Percentiles rank a stretch among this genome's conserved stretches.
phyloP scores from a whole-genome alignment of 106 monocot species.

The Dendrobium officinale region DNA sequence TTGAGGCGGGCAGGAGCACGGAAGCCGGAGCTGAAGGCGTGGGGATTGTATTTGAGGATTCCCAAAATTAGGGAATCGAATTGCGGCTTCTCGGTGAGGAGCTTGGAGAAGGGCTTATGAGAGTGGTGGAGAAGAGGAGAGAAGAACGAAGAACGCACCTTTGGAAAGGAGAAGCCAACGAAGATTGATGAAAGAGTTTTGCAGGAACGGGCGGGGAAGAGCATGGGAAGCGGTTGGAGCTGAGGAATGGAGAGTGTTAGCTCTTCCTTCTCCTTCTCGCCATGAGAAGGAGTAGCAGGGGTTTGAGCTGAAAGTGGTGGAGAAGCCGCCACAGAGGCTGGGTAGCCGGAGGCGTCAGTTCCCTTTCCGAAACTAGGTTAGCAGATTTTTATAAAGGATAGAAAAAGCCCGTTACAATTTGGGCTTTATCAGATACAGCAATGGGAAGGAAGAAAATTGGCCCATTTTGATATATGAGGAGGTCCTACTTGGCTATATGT shows the following conservation, averaged over 20 bases:
- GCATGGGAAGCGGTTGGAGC: conserved; percentile 15
- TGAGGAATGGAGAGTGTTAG: neutral
- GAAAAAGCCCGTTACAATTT: neutral
- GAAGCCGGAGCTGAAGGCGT: conserved; percentile 15
- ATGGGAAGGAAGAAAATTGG: no score
- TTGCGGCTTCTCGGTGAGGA: conserved; percentile 9
- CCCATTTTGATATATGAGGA: no score
- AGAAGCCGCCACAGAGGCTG: neutral
- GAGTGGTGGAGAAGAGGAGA: neutral
- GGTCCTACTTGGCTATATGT: no score
- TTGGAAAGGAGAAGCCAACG: neutral
- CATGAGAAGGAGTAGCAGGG: neutral
- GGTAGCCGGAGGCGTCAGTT: neutral
- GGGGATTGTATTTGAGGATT: conserved; percentile 9
- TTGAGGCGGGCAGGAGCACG: neutral
- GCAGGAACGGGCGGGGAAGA: conserved; percentile 5
- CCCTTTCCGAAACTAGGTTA: neutral
- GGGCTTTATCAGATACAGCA: no score
- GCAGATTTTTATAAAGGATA: no score
- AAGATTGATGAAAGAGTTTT: conserved; percentile 12
- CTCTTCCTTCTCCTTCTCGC: conserved; percentile 1
- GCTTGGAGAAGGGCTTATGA: conserved; percentile 4
- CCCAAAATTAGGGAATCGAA: conserved; percentile 22
- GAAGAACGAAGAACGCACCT: neutral
- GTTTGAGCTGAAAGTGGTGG: neutral